phyloP scores from a whole-genome alignment of 1,139 yeast genomes.

The Saccharomyces hybrid region DNA sequence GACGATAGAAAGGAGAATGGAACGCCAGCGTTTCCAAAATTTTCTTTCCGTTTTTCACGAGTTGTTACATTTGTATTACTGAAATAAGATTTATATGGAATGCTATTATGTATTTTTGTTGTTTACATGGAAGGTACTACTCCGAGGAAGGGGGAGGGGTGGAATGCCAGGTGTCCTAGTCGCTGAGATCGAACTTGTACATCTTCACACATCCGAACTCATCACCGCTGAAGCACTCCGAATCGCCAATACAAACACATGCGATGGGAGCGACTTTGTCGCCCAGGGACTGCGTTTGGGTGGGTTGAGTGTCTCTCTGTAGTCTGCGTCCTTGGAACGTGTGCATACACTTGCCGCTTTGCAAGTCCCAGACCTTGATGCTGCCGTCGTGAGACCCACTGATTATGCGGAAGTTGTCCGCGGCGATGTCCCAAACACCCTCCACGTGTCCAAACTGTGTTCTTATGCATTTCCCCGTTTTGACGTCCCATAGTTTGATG shows the following conservation, averaged over 20 bases:
- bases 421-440: conserved; percentile 95
- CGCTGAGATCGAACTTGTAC: conserved; percentile 58
- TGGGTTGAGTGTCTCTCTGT: conserved; percentile 21
- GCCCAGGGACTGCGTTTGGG: conserved; percentile 3
- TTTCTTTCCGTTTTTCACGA: neutral
- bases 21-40: neutral
- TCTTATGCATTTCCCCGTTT: conserved; percentile 77
- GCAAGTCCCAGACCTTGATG: conserved; percentile 93
- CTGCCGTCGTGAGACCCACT: conserved; percentile 90
- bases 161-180: neutral
- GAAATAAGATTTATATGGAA: neutral
- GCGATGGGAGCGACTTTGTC: conserved; percentile 52
- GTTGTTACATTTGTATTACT: no score
- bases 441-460: conserved; percentile 97
- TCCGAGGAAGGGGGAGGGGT: no score
- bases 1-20: neutral
- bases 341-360: conserved; percentile 87
- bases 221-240: conserved; percentile 82
- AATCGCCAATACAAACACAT: conserved; percentile 85
- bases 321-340: conserved; percentile 60
- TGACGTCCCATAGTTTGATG: conserved; percentile 86
- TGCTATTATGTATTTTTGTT: neutral
- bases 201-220: conserved; percentile 79
- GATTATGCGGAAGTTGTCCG: conserved; percentile 88
- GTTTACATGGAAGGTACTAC: no score